A percentile compares a stretch with the other conserved stretches of the same genome.
Evolutionary conservation across 2,329 filamentous ascomycete species (phyloP).

Genomic region (Ophiosphaerella korrae): DNA sequence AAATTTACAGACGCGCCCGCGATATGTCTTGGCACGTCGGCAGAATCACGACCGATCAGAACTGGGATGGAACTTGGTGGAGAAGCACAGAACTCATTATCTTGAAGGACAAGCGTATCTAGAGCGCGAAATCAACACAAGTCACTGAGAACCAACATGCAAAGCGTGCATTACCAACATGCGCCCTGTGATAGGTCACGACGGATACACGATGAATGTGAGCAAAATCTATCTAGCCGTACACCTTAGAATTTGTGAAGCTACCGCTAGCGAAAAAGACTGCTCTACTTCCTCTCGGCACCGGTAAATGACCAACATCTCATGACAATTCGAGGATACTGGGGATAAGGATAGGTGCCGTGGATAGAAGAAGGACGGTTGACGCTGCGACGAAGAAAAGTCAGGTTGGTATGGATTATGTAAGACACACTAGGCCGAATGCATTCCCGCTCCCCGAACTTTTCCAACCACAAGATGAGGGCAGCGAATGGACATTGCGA

Average conservation of each 20-base stretch:
- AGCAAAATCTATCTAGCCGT: slow-evolving; percentile 97
- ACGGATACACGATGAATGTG: slow-evolving; percentile 59
- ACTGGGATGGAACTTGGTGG: neutral
- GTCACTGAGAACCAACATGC: too few species aligned
- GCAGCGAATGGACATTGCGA: slow-evolving; percentile 13
- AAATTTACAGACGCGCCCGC: slow-evolving; percentile 31
- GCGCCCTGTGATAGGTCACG: too few species aligned
- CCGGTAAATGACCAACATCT: slow-evolving; percentile 82
- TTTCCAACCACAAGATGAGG: slow-evolving; percentile 25
- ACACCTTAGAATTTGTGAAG: slow-evolving; percentile 76
- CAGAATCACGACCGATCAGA: neutral
- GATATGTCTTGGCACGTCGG: slow-evolving; percentile 11
- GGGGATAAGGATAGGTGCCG: slow-evolving; percentile 93
- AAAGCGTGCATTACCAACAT: too few species aligned
- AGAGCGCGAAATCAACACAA: too few species aligned
- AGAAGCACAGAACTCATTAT: neutral
- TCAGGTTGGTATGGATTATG: slow-evolving; percentile 14
- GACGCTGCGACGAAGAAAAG: slow-evolving; percentile 27
- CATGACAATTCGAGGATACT: slow-evolving; percentile 69
- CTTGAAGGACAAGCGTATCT: too few species aligned
- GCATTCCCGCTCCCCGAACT: slow-evolving; percentile 39
- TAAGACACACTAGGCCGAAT: slow-evolving; percentile 32
- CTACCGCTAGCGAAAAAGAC: slow-evolving; percentile 99
- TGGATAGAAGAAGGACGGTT: slow-evolving; percentile 38
- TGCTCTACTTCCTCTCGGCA: slow-evolving; percentile 81